Conservation (phyloP, 768 basidiomycete genomes). For the Wakefieldia striispora region DNA sequence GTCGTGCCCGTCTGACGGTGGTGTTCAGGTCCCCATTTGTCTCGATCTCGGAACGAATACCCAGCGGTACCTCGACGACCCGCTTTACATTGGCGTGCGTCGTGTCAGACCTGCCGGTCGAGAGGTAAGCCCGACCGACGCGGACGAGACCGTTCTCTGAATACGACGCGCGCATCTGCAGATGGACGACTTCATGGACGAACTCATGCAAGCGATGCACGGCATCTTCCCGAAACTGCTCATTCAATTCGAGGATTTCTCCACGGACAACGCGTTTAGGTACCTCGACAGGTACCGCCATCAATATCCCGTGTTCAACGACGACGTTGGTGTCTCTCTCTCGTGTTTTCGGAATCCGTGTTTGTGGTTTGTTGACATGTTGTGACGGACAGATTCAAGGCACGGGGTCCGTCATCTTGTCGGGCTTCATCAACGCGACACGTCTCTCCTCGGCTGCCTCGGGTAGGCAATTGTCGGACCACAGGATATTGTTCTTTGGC, state of each 20-base stretch:
- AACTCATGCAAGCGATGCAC: constrained; percentile 68
- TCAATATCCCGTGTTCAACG: constrained; percentile 64
- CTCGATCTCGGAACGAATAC: constrained; percentile 80
- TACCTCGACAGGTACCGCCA: constrained; percentile 64
- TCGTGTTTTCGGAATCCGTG: not conserved
- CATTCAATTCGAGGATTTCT: constrained; percentile 78
- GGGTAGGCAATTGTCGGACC: constrained; percentile 42
- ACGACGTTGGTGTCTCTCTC: constrained; percentile 51
- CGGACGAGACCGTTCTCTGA: not conserved
- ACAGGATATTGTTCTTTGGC: constrained; percentile 56
- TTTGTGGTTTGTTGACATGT: constrained; percentile 4
- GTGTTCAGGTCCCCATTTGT: constrained; percentile 54
- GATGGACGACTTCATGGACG: constrained; percentile 75
- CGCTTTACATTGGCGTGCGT: constrained; percentile 72
- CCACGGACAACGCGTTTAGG: constrained; percentile 75
- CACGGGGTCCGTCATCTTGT: constrained; percentile 74
- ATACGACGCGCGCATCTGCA: constrained; percentile 15
- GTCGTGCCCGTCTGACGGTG: not conserved
- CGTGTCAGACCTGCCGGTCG: constrained; percentile 45
- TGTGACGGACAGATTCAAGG: constrained; percentile 51
- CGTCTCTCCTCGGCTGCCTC: constrained; percentile 51
- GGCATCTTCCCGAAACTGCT: constrained; percentile 64
- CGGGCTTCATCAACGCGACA: constrained; percentile 74
- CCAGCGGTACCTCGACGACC: constrained; percentile 60
- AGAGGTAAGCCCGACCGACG: constrained; percentile 36